A percentile compares a stretch with the other conserved stretches of the same genome.
Conservation (phyloP, 495 filamentous ascomycete species). For the Tuber indicum region DNA sequence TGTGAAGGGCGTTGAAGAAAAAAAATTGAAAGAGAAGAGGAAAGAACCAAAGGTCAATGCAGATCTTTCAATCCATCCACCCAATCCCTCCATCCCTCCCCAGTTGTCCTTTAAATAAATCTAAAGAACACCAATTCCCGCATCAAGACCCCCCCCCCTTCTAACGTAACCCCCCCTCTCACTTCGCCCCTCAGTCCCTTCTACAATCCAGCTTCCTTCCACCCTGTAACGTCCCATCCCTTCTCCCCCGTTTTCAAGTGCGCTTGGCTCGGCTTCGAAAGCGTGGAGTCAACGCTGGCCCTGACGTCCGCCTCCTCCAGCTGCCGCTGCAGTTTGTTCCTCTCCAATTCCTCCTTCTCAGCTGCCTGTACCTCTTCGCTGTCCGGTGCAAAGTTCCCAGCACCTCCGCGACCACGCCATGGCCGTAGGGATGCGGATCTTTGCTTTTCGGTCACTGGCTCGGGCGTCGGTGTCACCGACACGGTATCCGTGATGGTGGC, state of each 20-base stretch:
- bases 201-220: constrained; percentile 34
- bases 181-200: neutral
- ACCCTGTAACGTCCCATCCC: constrained; percentile 17
- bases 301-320: constrained; percentile 30
- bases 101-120: neutral
- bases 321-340: constrained; percentile 8
- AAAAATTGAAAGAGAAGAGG: neutral
- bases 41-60: neutral
- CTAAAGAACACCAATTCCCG: neutral
- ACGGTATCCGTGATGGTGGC: constrained; percentile 24
- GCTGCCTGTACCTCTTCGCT: constrained; percentile 16
- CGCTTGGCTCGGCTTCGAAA: constrained; percentile 29
- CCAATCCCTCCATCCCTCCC: neutral
- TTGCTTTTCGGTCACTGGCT: constrained; percentile 25
- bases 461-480: constrained; percentile 30
- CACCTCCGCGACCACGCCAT: constrained; percentile 40
- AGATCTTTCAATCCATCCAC: neutral
- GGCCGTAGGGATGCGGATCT: constrained; percentile 16
- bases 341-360: constrained; percentile 25
- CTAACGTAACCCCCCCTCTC: neutral
- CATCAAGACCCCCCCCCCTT: neutral
- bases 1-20: neutral
- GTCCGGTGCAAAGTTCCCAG: constrained; percentile 36
- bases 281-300: constrained; percentile 25
- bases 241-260: constrained; percentile 33